Percentiles rank a stretch among this genome's conserved stretches.
Evolutionary conservation across 306 rosid species (phyloP).

Genomic region (Purshia tridentata): DNA sequence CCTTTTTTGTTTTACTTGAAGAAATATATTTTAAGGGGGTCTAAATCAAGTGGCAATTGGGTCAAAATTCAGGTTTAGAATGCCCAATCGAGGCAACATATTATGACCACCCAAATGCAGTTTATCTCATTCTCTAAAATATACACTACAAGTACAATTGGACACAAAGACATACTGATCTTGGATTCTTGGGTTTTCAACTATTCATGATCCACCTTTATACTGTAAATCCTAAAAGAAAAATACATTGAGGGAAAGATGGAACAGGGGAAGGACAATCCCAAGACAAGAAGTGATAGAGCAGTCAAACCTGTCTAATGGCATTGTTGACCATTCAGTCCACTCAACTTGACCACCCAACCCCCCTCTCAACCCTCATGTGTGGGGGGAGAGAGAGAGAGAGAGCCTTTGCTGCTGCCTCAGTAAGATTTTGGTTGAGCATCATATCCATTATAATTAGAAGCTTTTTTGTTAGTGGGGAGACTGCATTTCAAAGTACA

Average conservation of each 20-base stretch:
- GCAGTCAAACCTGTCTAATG: slow-evolving; percentile 64
- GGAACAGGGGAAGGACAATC: slow-evolving; percentile 37
- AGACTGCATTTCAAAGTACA: slow-evolving; percentile 55
- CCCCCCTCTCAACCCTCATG: slow-evolving; percentile 22
- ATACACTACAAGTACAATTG: slow-evolving; percentile 43
- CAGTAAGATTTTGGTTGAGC: slow-evolving; percentile 27
- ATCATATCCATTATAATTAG: slow-evolving; percentile 9
- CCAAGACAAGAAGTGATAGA: slow-evolving; percentile 69
- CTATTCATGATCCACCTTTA: slow-evolving; percentile 17
- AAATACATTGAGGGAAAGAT: slow-evolving; percentile 2
- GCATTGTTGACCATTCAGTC: slow-evolving; percentile 66
- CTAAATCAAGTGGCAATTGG: slow-evolving; percentile 4
- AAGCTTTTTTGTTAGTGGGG: slow-evolving; percentile 47
- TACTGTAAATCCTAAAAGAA: slow-evolving; percentile 15
- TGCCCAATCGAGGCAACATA: slow-evolving; percentile 2
- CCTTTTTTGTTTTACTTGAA: too few species aligned
- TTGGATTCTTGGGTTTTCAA: slow-evolving; percentile 14
- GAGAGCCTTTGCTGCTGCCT: slow-evolving; percentile 23
- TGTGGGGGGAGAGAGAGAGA: slow-evolving; percentile 23
- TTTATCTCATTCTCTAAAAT: slow-evolving; percentile 37
- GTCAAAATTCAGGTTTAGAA: neutral
- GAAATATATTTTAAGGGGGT: too few species aligned
- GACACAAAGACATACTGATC: slow-evolving; percentile 31
- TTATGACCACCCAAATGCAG: slow-evolving; percentile 32
- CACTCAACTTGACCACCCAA: slow-evolving; percentile 51